These are phyloP conservation scores for Biscogniauxia marginata DNA, from an alignment of 2,329 filamentous ascomycete species.

Conservation along the genomic window DNA sequence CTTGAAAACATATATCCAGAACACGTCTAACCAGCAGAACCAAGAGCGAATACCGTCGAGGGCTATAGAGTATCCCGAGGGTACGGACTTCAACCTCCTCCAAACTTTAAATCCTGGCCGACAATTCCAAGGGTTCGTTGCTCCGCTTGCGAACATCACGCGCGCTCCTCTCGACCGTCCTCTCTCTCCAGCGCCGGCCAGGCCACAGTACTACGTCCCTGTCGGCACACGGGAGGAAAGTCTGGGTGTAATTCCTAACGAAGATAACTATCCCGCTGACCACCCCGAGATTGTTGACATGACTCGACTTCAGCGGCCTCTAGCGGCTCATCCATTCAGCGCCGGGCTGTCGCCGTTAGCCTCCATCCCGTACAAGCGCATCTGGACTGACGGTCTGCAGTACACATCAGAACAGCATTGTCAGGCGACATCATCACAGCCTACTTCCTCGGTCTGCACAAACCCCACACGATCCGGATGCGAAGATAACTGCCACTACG, in stretches of 20 bases:
- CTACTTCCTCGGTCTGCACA: not conserved
- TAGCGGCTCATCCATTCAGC: slow-evolving; percentile 3
- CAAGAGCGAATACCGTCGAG: not conserved
- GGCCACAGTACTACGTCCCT: slow-evolving; percentile 4
- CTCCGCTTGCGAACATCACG: not conserved
- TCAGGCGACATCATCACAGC: not conserved
- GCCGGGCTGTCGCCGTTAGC: not conserved
- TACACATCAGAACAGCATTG: not conserved
- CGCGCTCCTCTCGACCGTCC: not conserved
- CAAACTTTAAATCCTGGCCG: not conserved
- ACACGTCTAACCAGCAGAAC: not conserved
- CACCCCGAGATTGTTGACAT: slow-evolving; percentile 1
- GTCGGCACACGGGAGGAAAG: not conserved
- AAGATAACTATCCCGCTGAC: not conserved
- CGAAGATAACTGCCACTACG: slow-evolving; percentile 8
- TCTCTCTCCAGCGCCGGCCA: slow-evolving; percentile 4
- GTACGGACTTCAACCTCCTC: not conserved
- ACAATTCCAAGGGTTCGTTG: not conserved
- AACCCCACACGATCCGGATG: not conserved
- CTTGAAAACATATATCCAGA: not conserved
- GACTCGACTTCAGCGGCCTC: slow-evolving; percentile 1
- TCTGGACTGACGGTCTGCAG: slow-evolving; percentile 1
- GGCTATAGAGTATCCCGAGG: not conserved
- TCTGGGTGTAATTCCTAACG: not conserved
- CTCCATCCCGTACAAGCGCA: slow-evolving; percentile 5